Evolutionary conservation across 2,329 filamentous ascomycete species (phyloP), one percentile per base, ranked within the genome.

Genomic region (Alternaria angustiovoidea): DNA sequence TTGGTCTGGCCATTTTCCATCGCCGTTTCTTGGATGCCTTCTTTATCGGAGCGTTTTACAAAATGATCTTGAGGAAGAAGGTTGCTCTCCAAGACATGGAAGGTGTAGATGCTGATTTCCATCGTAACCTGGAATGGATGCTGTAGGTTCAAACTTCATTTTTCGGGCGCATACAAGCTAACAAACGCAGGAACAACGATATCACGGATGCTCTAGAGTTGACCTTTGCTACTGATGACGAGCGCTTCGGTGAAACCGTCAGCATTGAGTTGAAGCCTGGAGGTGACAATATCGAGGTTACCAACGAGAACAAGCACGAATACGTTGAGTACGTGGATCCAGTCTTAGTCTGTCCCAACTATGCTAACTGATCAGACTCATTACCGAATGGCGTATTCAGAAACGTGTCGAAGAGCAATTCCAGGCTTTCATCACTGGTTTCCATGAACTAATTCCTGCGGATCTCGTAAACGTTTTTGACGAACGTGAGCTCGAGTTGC

Each of bases 301-400:
- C 94, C 18, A 97, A 99, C 77, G 94, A 96, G 75, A 99, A 99
- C 85, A 99, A 99, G 87, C 92, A 92, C 81, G 94, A 98, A 86
- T 99, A 99, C 74, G 93, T 99, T 65, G 95, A 99, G 87, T 90
- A 83, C 79, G 87, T 74, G 22, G 7, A 6, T 26, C 6, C 81
- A 16, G 24, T 51, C 5, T 36, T 16, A 8, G 16, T 9, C 18
- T 36, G 20, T 12, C 8, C 6, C 20, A 43, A 26, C 36, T 20
- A 28, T 42, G 34, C 69, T 78, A 67, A 78, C 54, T 4, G 4
- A 4, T 1, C 60, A 89, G 87, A 70, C 86, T 99, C 68, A 97
- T 99, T 83, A 97, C 96, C 47, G 96, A 98, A 82, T 99, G 95
- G 95, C 93, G 96, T 70, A 99, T 99, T 69, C 92, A 97, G 82